Conservation (phyloP, 2,329 filamentous ascomycete genomes). For the Cordyceps fumosorosea region DNA sequence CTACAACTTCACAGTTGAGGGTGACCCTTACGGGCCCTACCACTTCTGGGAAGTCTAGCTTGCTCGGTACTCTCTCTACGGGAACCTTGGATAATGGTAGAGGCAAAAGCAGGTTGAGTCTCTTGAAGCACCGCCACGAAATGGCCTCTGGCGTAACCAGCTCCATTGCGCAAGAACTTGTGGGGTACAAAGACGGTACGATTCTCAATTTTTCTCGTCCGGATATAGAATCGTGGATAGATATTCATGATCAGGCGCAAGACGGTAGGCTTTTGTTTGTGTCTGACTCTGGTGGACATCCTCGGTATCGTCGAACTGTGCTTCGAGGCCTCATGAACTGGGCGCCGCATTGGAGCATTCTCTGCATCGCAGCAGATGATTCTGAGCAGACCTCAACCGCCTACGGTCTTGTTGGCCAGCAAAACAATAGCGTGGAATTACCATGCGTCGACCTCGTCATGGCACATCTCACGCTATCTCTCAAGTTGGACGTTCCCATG, state of each 20-base stretch:
- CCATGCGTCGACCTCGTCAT: slow-evolving; percentile 59
- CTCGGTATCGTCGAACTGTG: slow-evolving; percentile 82
- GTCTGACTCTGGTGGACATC: slow-evolving; percentile 86
- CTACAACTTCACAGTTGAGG: slow-evolving; percentile 67
- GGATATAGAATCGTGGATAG: slow-evolving; percentile 87
- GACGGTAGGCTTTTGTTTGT: slow-evolving; percentile 75
- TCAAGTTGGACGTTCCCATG: slow-evolving; percentile 72
- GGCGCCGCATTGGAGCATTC: slow-evolving; percentile 87
- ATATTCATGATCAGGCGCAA: slow-evolving; percentile 77
- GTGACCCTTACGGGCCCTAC: slow-evolving; percentile 85
- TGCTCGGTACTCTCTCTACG: slow-evolving; percentile 82
- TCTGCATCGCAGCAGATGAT: slow-evolving; percentile 81
- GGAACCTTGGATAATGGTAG: slow-evolving; percentile 86
- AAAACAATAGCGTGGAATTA: slow-evolving; percentile 3
- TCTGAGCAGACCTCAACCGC: slow-evolving; percentile 36
- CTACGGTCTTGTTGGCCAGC: background rate
- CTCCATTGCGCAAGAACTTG: slow-evolving; percentile 86
- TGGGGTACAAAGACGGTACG: slow-evolving; percentile 63
- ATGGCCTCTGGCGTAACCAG: slow-evolving; percentile 88
- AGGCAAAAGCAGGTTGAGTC: slow-evolving; percentile 79
- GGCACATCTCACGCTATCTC: slow-evolving; percentile 76
- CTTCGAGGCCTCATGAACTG: slow-evolving; percentile 87
- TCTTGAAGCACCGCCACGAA: slow-evolving; percentile 90
- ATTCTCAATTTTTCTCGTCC: slow-evolving; percentile 81
- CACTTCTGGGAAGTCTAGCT: slow-evolving; percentile 84